Conservation (phyloP, 257 asterid species). For the Euphrasia confusa region DNA sequence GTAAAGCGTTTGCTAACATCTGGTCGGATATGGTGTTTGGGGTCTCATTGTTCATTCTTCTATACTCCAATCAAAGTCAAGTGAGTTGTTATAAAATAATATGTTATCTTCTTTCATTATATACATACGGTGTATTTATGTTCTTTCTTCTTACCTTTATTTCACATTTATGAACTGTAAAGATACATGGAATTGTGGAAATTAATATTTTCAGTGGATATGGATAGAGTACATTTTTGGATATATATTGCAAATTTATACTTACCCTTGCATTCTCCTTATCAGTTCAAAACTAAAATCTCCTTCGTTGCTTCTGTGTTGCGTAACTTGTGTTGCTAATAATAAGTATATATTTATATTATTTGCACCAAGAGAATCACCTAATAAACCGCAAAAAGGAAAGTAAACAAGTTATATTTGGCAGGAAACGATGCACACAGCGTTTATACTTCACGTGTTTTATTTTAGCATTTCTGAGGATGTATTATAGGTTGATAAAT, state of each 20-base stretch:
- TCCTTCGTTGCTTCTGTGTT: no score
- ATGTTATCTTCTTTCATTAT: conserved; percentile 8
- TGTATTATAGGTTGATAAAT: not conserved
- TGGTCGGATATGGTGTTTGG: conserved; percentile 94
- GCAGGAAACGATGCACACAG: not conserved
- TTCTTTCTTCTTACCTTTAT: not conserved
- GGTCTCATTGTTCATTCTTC: conserved; percentile 69
- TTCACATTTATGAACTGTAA: not conserved
- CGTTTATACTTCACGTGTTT: not conserved
- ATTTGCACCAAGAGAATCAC: conserved; percentile 1
- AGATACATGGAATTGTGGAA: no score
- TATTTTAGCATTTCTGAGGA: not conserved
- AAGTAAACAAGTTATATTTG: conserved; percentile 8
- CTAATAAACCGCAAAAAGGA: not conserved
- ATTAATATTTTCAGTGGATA: no score
- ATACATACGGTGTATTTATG: not conserved
- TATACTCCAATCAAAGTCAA: conserved; percentile 71
- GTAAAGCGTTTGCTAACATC: conserved; percentile 88
- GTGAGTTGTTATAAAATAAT: conserved; percentile 47
- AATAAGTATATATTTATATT: not conserved
- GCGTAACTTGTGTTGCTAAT: not conserved
- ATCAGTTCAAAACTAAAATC: no score
- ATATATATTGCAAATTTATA: no score
- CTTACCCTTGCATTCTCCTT: no score
- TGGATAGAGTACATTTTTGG: no score